Evolutionary conservation across 1,284 basidiomycete genomes (phyloP), one percentile per base, ranked within the genome.

Genomic region (Rhodotorula mucilaginosa): DNA sequence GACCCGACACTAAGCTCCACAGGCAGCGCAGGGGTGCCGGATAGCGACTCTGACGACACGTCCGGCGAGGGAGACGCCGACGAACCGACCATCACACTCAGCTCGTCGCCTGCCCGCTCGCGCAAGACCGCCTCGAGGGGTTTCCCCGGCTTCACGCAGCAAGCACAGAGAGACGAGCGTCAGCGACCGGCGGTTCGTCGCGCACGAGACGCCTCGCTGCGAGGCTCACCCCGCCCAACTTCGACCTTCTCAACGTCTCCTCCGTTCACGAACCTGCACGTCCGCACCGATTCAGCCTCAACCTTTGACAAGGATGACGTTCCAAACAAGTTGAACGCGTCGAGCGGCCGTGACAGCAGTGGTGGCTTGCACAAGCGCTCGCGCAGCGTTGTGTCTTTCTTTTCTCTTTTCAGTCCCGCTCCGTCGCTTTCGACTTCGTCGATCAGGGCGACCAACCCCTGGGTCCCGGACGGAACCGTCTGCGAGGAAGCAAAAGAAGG

Each of bases 41-140:
- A 62, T 12, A 62, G 65, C 13, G 39, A 51, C 3, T 61, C 58
- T 10, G 62, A 67, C 31, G 63, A 69, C 2, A 59, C 49, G n/a
- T 57, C 21, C n/a, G 58, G 8, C 6, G 67, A 69, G 26, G 67
- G 49, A 6, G 72, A 74, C 26, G 64, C 67, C 48, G 72, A 74
- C 56, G 74, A 76, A 52, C 74, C 74, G 19, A 76, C 74, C 5
- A 44, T 76, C 48, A 76, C 61, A 26, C 58, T 73, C 44, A 47
- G 16, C 34, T 8, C 60, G 3, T 66, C 65, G 18, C 70, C 72
- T 1, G 7, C 34, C n/a, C 58, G 34, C 18, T 13, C 47, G 2
- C 47, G 10, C 3, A 21, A 19, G 19, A 12, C n/a, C n/a, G 15
- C 6, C 19, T 46, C 29, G 19, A 44, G 10, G 12, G 39, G 12